A percentile compares a stretch with the other conserved stretches of the same genome.
Evolutionary conservation across 1,284 basidiomycete genomes (phyloP).

Genomic region (Coniophora puteana): DNA sequence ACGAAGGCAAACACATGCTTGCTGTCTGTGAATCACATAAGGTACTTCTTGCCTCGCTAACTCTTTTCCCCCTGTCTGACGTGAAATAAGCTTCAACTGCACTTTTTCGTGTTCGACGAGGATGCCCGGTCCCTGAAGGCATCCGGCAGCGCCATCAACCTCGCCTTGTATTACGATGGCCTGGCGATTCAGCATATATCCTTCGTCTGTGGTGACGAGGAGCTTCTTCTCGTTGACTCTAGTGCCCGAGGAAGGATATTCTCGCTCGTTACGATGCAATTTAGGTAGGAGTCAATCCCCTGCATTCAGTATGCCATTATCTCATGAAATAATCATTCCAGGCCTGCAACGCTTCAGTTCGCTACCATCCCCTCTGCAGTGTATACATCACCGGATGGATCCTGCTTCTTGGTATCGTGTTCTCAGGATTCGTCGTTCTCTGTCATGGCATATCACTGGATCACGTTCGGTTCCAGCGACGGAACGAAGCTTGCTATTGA

Average conservation of each 20-base stretch:
- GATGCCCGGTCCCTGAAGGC: constrained; percentile 32
- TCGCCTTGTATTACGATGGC: constrained; percentile 40
- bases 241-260: constrained; percentile 40
- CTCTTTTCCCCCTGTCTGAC: neutral
- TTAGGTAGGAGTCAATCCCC: constrained; percentile 36
- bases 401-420: constrained; percentile 41
- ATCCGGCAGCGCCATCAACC: constrained; percentile 36
- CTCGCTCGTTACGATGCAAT: constrained; percentile 48
- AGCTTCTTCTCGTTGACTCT: constrained; percentile 46
- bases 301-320: neutral
- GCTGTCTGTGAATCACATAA: constrained; percentile 38
- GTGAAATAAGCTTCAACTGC: constrained; percentile 31
- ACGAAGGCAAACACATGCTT: constrained; percentile 45
- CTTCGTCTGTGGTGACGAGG: constrained; percentile 45
- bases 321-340: constrained; percentile 16
- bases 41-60: constrained; percentile 31
- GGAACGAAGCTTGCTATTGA: constrained; percentile 37
- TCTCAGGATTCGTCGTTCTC: constrained; percentile 13
- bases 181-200: constrained; percentile 32
- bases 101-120: constrained; percentile 45
- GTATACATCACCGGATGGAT: constrained; percentile 49
- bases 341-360: constrained; percentile 45
- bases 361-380: constrained; percentile 28
- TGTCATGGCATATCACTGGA: constrained; percentile 48
- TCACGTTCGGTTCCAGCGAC: constrained; percentile 46